Evolutionary conservation across 179 eudicot genomes (phyloP).

Genomic region (Amaranthus tricolor): DNA sequence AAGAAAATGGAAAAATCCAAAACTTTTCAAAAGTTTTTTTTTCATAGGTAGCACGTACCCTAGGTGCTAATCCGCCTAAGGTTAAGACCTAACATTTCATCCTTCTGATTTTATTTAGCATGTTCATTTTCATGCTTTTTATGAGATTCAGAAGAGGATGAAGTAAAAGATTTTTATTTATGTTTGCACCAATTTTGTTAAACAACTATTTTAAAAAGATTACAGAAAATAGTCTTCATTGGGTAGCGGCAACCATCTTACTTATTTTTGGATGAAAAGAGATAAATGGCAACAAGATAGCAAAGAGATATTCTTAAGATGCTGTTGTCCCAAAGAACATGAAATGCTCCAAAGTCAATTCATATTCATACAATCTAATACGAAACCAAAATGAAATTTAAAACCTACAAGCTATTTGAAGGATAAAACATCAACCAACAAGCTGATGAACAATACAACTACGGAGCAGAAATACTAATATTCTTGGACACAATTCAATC

Average conservation of each 20-base stretch:
- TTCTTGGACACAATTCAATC: neutral
- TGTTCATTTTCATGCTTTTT: neutral
- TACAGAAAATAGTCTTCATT: neutral
- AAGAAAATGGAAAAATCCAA: too few species aligned
- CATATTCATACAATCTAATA: neutral
- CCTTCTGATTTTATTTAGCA: too few species aligned
- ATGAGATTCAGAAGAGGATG: neutral
- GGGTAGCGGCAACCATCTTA: neutral
- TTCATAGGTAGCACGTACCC: too few species aligned
- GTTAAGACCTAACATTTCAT: too few species aligned
- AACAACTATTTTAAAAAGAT: neutral
- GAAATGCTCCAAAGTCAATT: neutral
- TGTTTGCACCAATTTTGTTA: neutral
- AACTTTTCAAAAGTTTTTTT: too few species aligned
- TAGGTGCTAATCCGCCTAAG: too few species aligned
- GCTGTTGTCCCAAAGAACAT: neutral
- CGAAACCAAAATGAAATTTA: neutral
- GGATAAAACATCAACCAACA: neutral
- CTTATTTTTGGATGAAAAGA: conserved; percentile 2
- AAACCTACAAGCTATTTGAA: neutral
- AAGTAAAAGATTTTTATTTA: too few species aligned
- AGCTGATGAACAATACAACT: too few species aligned
- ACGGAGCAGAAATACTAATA: neutral
- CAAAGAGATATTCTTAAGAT: neutral
- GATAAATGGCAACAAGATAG: neutral